Evolutionary conservation across 23 red algal species (phyloP).

Genomic region (Pyropia haitanensis): DNA sequence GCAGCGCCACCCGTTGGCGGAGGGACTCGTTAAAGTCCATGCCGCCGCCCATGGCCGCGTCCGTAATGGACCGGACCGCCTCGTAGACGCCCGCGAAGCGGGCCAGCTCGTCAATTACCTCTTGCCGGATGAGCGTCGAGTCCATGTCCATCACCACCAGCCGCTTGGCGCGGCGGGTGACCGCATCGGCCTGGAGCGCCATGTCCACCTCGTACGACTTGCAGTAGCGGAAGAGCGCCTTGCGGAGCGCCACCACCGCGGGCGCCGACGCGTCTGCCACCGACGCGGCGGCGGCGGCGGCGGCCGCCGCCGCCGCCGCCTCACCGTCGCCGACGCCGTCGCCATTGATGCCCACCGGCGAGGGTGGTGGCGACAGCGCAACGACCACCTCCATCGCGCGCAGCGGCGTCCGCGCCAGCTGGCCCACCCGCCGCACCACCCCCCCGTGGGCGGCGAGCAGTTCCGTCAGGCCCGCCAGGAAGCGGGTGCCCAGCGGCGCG

Average conservation of each 20-base stretch:
- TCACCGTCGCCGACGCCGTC: no score
- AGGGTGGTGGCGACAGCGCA: no score
- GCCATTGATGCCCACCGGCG: no score
- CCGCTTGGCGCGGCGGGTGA: conserved; percentile 29
- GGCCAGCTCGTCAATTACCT: conserved; percentile 71
- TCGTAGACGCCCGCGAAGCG: conserved; percentile 9
- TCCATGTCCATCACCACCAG: conserved; percentile 82
- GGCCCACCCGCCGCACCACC: no score
- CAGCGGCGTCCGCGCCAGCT: no score
- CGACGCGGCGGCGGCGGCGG: conserved; percentile 4
- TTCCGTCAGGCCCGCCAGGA: no score
- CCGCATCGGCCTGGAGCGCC: conserved; percentile 20
- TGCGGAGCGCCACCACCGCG: conserved; percentile 18
- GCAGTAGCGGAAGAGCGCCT: conserved; percentile 1
- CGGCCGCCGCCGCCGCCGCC: not conserved
- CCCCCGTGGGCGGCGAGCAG: no score
- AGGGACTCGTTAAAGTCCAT: conserved; percentile 57
- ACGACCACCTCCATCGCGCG: no score
- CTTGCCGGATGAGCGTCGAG: conserved; percentile 61
- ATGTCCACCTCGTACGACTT: conserved; percentile 12
- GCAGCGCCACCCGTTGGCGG: conserved; percentile 33
- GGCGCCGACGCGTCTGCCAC: conserved; percentile 1
- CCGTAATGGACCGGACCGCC: conserved; percentile 34
- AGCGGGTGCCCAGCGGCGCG: no score
- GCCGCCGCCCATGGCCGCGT: conserved; percentile 68